Percentiles rank a stretch among this genome's conserved stretches.
Conservation (phyloP, 2,329 filamentous ascomycete genomes). For the Scytalidium lignicola region DNA sequence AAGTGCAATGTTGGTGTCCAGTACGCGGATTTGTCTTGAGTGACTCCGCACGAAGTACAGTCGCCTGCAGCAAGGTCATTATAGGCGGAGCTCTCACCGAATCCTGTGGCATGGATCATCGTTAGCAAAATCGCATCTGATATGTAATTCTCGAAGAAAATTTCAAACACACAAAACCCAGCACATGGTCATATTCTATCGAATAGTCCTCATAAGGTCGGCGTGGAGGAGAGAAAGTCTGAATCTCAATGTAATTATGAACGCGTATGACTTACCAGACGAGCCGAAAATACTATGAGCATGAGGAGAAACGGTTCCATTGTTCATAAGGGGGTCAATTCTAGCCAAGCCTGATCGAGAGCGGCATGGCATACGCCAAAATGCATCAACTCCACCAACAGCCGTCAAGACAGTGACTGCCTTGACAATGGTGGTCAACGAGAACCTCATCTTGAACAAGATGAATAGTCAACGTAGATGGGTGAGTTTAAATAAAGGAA, state of each 20-base stretch:
- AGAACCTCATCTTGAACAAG: constrained; percentile 5
- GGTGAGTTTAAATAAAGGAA: not conserved
- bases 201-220: too few relatives aligned
- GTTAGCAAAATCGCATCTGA: constrained; percentile 4
- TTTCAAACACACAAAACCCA: too few relatives aligned
- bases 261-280: constrained; percentile 51
- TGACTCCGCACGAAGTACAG: constrained; percentile 61
- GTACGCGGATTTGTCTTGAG: constrained; percentile 60
- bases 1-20: constrained; percentile 59
- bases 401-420: constrained; percentile 5
- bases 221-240: too few relatives aligned
- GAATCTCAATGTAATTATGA: too few relatives aligned
- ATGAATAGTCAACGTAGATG: not conserved
- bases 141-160: too few relatives aligned
- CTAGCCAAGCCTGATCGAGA: constrained; percentile 64
- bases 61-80: constrained; percentile 52
- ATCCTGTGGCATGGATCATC: constrained; percentile 43
- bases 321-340: constrained; percentile 71
- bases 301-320: constrained; percentile 56
- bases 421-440: constrained; percentile 3
- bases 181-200: too few relatives aligned
- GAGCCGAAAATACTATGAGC: constrained; percentile 73
- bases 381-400: constrained; percentile 48
- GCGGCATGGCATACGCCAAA: constrained; percentile 87
- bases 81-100: constrained; percentile 53